Base-by-base conservation (phyloP, 495 filamentous ascomycete genomes). In the Neurospora sp. region DNA sequence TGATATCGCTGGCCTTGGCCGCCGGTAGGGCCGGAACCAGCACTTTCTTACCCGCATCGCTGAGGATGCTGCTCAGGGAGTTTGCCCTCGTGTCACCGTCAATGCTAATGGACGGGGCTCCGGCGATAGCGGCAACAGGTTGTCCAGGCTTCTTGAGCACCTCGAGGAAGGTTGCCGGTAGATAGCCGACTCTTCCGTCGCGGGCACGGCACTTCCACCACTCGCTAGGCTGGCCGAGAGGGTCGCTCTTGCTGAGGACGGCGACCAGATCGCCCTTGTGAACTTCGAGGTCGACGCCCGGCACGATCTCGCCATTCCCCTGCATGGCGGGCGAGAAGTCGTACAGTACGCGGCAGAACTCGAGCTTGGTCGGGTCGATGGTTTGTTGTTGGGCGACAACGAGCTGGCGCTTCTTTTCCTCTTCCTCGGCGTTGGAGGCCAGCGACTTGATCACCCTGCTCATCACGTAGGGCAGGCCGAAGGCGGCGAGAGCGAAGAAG, bases 141-240 rank as follows among this genome's bases (percentile, higher is more conserved):
- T 83, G 78, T 18, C 80, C 80, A 10, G 84, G 85, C 66, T 92
- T 85, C 77, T 91, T 88, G 72, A 96, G 91, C 8, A 89, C 87
- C 83, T 97, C 94, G 69, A 99, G 86, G 82, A 97, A 99, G 0
- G 92, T 91, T 4, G 90, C 87, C 7, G 96, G 96, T 12, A 99
- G 86, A 78, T 97, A 99, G 3, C 96, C 96, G 68, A 97, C 90
- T 22, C 93, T 85, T 20, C 93, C 94, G 79, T 98, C 94, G 69
- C 96, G 86, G n/a, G 94, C 92, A 72, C 96, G 87, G 82, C 96
- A 99, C 72, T 91, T 89, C 96, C 96, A 99, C 96, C 96, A 99
- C 79, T 98, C 94, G 70, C 89, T 92, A 14, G 93, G 90, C 76
- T 97, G 93, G 68, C 96, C 96, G 81, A 94, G 87, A 1, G 96